Base-by-base conservation (phyloP, 306 rosid genomes). In the Myrica gale region DNA sequence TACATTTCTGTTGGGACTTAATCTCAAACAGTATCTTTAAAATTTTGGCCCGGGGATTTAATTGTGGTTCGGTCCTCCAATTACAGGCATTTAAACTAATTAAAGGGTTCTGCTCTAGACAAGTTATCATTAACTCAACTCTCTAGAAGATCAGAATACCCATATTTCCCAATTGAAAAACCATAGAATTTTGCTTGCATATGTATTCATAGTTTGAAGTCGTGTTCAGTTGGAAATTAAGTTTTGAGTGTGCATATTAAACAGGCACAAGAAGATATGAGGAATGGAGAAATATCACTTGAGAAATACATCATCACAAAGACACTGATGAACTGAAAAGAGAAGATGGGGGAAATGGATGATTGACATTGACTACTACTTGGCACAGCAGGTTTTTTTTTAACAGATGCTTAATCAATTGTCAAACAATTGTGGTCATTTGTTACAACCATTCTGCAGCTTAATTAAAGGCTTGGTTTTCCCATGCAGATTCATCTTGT, bases 191-290 rank as follows among this genome's bases (percentile, higher is more conserved):
- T 50, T 65, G 43, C 48, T 53, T 58, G 57, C 32, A 7, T 43
- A 20, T 17, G 61, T 50, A 32, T 41, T 72, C 65, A 60, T 32
- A 61, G 47, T 20, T 77, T 68, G 61, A 74, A 73, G 72, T 57
- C 79, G 77, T 15, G 72, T 78, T 19, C 78, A 41, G 43, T 56
- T n/a, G 26, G 69, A 75, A 42, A 23, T 15, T 55, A 42, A 72
- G 54, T 20, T 72, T 60, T 78, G 74, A 12, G 39, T 77, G 26
- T 67, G 78, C 65, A 67, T 72, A 17, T 70, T 72, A 53, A 81
- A 74, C 90, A 95, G 98, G 85, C 86, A 55, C 96, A 95, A 88
- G 98, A 95, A 83, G 96, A 95, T 70, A 95, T 92, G 97, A 87
- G 96, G 78, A 87, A 75, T 4, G 98, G 98, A 73, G 85, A 92